Base-by-base conservation (phyloP, 306 rosid species). In the Geum urbanum region DNA sequence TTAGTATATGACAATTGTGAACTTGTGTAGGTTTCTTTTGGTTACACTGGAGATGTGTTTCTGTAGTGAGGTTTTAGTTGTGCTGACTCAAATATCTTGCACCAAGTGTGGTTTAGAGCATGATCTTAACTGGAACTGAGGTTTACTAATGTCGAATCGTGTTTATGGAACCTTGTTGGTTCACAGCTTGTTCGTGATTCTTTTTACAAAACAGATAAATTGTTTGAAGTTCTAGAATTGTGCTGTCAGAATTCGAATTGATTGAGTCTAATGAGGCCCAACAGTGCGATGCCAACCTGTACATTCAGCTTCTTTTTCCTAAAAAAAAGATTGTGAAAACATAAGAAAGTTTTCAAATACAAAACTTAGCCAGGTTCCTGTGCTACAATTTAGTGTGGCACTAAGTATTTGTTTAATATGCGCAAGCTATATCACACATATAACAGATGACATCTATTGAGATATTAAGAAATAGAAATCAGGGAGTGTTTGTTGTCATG, bases 191-290 rank as follows among this genome's bases (percentile, higher is more conserved):
- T 54, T 47, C 56, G 54, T 44, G 18, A 50, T 44, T 55, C 18
- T 32, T 32, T 32, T 32, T 32, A 32, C 37, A 32, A 57, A 57
- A 27, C 43, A 27, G 5, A 58, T 10, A 9, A 45, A 53, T 32
- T 37, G 48, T 4, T 48, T 45, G 27, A 9, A 61, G 43, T 71
- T 71, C 61, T 24, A 18, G 64, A 9, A 74, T 27, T 47, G 47
- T 52, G 55, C 39, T 4, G 49, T 2, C 48, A 43, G 67, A 49
- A 57, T 12, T 57, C 43, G 15, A 27, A 15, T 10, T 55, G 13
- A 56, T 22, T 39, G 41, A 41, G 41, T 47, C 41, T 40, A 58
- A 51, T 43, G 58, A 54, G 18, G 44, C 16, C 11, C 24, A 37
- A 22, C 8, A 22, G 55, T 47, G 44, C 27, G 67, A 22, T 65